Conservation (phyloP, 2,329 filamentous ascomycete species). For the Westerdykella aurantiaca region DNA sequence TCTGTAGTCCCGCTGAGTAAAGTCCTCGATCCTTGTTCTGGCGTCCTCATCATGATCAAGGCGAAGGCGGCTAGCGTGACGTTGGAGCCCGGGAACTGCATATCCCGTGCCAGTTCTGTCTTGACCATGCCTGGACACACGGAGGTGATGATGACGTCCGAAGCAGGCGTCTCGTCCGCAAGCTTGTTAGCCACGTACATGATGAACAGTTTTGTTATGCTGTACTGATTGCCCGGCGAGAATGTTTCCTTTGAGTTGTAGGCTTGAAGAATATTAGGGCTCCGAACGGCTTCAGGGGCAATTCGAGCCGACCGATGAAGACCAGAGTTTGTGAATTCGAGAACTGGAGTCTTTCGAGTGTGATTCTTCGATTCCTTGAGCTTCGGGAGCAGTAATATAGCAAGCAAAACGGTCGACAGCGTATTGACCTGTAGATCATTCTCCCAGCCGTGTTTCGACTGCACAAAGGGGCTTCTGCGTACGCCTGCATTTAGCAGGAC, state of each 20-base stretch:
- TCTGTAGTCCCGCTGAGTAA: constrained; percentile 31
- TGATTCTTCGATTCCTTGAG: constrained; percentile 23
- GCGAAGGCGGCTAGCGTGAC: constrained; percentile 14
- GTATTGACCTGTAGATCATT: constrained; percentile 53
- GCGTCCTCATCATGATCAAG: constrained; percentile 17
- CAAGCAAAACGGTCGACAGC: constrained; percentile 52
- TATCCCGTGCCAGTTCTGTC: constrained; percentile 28
- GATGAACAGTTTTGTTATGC: constrained; percentile 31
- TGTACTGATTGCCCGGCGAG: constrained; percentile 22
- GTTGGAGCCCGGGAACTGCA: constrained; percentile 18
- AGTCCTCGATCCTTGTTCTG: constrained; percentile 26
- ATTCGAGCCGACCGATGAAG: constrained; percentile 24
- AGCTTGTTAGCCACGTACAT: constrained; percentile 30
- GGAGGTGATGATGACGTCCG: constrained; percentile 33
- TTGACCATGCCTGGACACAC: constrained; percentile 31
- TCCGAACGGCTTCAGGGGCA: constrained; percentile 12
- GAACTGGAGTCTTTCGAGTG: constrained; percentile 20
- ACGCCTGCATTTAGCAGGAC: constrained; percentile 39
- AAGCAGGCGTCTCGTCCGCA: constrained; percentile 20
- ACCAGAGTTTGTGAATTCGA: constrained; percentile 33
- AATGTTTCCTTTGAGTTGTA: constrained; percentile 29
- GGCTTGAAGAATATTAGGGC: constrained; percentile 22
- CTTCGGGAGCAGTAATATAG: constrained; percentile 44
- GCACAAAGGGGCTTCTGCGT: constrained; percentile 16
- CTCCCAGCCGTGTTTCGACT: constrained; percentile 35